These are phyloP conservation scores for Escovopsis sp. DNA, from an alignment of 2,329 filamentous ascomycete genomes.

Conservation along the genomic window DNA sequence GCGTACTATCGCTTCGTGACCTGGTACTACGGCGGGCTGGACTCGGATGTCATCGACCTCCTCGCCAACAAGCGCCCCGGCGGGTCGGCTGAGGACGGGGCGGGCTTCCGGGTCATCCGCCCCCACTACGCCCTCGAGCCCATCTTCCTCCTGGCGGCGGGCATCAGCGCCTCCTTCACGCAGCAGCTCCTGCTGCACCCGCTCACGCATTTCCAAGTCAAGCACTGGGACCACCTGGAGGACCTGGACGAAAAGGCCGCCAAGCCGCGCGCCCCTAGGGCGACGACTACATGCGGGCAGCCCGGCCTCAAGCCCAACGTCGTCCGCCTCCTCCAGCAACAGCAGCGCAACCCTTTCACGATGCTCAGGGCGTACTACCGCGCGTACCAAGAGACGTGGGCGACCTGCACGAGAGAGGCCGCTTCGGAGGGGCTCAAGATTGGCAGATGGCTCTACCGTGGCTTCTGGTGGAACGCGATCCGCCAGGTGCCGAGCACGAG, in stretches of 20 bases:
- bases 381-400: slow-evolving; percentile 55
- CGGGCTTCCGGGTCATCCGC: slow-evolving; percentile 36
- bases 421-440: slow-evolving; percentile 39
- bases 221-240: slow-evolving; percentile 60
- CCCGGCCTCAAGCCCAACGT: too few relatives aligned
- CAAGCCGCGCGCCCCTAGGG: slow-evolving; percentile 23
- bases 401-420: slow-evolving; percentile 44
- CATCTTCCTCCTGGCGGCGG: slow-evolving; percentile 53
- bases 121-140: slow-evolving; percentile 67
- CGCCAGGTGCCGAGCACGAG: slow-evolving; percentile 64
- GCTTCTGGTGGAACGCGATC: slow-evolving; percentile 59
- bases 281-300: background rate
- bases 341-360: slow-evolving; percentile 26
- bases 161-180: slow-evolving; percentile 50
- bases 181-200: slow-evolving; percentile 61
- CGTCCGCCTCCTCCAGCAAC: background rate
- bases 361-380: slow-evolving; percentile 53
- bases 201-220: slow-evolving; percentile 52
- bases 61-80: slow-evolving; percentile 32
- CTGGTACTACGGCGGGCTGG: slow-evolving; percentile 51
- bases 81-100: slow-evolving; percentile 11
- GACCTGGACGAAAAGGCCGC: slow-evolving; percentile 49
- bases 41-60: slow-evolving; percentile 34
- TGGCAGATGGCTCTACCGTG: slow-evolving; percentile 51
- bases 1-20: slow-evolving; percentile 54